Evolutionary conservation across 257 asterid genomes (phyloP).

Genomic region (Ocimum tenuiflorum): DNA sequence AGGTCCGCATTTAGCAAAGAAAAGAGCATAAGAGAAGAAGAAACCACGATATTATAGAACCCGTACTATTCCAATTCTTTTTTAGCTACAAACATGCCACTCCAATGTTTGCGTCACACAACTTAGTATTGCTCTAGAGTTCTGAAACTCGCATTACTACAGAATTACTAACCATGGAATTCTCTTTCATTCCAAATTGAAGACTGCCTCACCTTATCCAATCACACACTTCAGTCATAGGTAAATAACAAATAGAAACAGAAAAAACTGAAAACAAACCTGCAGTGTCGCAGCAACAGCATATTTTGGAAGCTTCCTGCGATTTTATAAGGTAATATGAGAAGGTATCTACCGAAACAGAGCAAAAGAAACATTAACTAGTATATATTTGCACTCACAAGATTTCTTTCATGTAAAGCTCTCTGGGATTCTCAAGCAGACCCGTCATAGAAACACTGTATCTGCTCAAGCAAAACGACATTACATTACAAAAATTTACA

Average conservation of each 20-base stretch:
- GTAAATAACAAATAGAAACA: not conserved
- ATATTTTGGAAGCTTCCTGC: slow-evolving; percentile 65
- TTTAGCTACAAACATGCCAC: not conserved
- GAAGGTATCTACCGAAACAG: not conserved
- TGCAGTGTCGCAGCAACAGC: slow-evolving; percentile 73
- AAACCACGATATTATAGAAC: not conserved
- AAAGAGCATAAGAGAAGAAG: not conserved
- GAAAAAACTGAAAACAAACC: slow-evolving; percentile 28
- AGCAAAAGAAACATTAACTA: not conserved
- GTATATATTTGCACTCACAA: slow-evolving; percentile 37
- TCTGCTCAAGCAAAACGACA: slow-evolving; percentile 33
- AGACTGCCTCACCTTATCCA: too few relatives aligned
- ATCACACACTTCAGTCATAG: not conserved
- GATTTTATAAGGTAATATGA: slow-evolving; percentile 10
- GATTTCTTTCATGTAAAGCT: slow-evolving; percentile 56
- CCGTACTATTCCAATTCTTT: not conserved
- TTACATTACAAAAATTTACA: not conserved
- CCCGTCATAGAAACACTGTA: slow-evolving; percentile 50
- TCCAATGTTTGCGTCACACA: not conserved
- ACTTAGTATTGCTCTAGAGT: not conserved
- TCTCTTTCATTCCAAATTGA: not conserved
- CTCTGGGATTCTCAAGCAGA: slow-evolving; percentile 30
- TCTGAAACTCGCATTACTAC: too few relatives aligned
- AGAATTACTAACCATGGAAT: too few relatives aligned
- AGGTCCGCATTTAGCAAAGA: not conserved